Conservation (phyloP, 2,329 filamentous ascomycete species). For the Coleophoma eucalyptorum region DNA sequence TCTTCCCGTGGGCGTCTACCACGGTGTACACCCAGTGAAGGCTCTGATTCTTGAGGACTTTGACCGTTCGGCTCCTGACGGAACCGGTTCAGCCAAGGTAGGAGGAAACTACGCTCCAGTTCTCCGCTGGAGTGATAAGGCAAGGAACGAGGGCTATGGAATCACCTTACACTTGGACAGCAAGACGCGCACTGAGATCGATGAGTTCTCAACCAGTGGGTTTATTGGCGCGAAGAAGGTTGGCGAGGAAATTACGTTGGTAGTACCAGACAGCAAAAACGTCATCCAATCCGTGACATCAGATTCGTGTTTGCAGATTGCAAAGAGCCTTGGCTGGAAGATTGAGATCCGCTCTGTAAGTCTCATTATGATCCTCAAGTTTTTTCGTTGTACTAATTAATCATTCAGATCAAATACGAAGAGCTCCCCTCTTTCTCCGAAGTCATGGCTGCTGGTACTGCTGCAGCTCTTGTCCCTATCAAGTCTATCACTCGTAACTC, state of each 20-base stretch:
- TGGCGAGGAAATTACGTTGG: constrained; percentile 58
- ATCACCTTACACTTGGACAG: constrained; percentile 94
- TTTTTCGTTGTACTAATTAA: constrained; percentile 1
- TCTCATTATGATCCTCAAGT: constrained; percentile 7
- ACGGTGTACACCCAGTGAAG: constrained; percentile 83
- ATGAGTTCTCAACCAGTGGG: constrained; percentile 93
- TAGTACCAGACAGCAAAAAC: constrained; percentile 78
- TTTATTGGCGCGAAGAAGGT: constrained; percentile 77
- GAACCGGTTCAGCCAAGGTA: constrained; percentile 87
- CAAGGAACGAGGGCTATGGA: constrained; percentile 75
- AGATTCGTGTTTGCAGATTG: constrained; percentile 73
- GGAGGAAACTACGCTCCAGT: constrained; percentile 97
- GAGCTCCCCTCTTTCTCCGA: constrained; percentile 63
- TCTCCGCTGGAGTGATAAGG: constrained; percentile 79
- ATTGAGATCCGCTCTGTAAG: constrained; percentile 71
- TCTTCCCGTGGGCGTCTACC: constrained; percentile 89
- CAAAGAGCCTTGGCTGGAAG: constrained; percentile 73
- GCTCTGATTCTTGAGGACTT: constrained; percentile 89
- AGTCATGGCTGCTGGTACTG: constrained; percentile 88
- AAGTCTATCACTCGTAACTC: constrained; percentile 76
- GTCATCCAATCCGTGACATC: constrained; percentile 84
- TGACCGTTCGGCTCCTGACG: constrained; percentile 87
- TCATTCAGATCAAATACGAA: constrained; percentile 54
- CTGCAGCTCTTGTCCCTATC: constrained; percentile 87
- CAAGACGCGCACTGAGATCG: constrained; percentile 76